Percentiles rank a stretch among this genome's conserved stretches.
Evolutionary conservation across 805 yeast genomes (phyloP).

Genomic region (Hanseniaspora lachancei): DNA sequence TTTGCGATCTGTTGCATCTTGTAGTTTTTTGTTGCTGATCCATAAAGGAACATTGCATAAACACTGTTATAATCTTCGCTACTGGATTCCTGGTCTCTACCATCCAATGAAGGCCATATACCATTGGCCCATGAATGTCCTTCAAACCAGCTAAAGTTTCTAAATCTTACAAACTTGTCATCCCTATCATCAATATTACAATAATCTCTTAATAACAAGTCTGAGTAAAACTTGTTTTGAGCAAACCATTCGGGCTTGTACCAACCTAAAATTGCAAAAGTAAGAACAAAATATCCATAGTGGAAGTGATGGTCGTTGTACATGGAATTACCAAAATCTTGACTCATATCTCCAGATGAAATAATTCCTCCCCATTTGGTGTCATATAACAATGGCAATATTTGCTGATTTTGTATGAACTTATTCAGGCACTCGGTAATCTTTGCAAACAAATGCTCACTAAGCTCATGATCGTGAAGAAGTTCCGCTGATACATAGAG

Average conservation of each 20-base stretch:
- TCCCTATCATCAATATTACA: constrained; percentile 48
- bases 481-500: constrained; percentile 59
- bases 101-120: constrained; percentile 55
- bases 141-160: constrained; percentile 61
- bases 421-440: constrained; percentile 56
- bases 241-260: constrained; percentile 46
- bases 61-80: constrained; percentile 64
- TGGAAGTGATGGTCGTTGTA: constrained; percentile 71
- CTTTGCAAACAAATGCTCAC: constrained; percentile 39
- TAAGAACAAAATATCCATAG: constrained; percentile 61
- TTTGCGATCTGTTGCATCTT: constrained; percentile 43
- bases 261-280: constrained; percentile 49
- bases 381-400: constrained; percentile 65
- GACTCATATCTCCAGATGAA: constrained; percentile 46
- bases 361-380: constrained; percentile 65
- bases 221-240: constrained; percentile 39
- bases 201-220: constrained; percentile 49
- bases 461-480: constrained; percentile 40
- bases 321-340: constrained; percentile 61
- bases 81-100: constrained; percentile 62
- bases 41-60: constrained; percentile 61
- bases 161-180: constrained; percentile 46
- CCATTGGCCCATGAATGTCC: constrained; percentile 79
- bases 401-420: constrained; percentile 58
- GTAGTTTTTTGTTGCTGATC: constrained; percentile 38